Conservation (phyloP, 2,329 filamentous ascomycete species). For the Cladophialophora exuberans region DNA sequence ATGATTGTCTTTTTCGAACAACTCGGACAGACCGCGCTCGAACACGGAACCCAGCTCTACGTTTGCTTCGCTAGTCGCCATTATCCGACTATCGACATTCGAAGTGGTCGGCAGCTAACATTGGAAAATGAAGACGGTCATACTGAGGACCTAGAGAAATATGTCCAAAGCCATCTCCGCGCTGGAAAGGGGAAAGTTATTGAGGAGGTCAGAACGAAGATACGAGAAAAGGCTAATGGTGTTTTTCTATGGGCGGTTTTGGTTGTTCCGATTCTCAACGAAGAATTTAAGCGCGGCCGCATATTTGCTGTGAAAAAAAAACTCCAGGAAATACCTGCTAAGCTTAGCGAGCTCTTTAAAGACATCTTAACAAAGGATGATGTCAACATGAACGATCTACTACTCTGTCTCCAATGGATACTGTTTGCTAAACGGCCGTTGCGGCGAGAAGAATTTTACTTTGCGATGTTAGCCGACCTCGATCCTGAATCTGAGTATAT, state of each 20-base stretch:
- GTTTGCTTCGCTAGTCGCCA: constrained; percentile 50
- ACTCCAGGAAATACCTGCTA: constrained; percentile 45
- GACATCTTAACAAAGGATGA: constrained; percentile 55
- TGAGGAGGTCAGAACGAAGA: constrained; percentile 35
- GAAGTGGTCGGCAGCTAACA: constrained; percentile 35
- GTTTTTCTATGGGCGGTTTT: constrained; percentile 54
- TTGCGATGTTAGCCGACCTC: constrained; percentile 42
- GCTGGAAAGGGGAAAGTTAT: constrained; percentile 29
- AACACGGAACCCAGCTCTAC: constrained; percentile 28
- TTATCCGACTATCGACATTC: constrained; percentile 46
- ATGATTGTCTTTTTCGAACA: constrained; percentile 45
- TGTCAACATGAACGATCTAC: constrained; percentile 45
- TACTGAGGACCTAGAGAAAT: constrained; percentile 39
- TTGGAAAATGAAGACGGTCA: constrained; percentile 43
- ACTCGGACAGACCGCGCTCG: constrained; percentile 32
- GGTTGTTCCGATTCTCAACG: constrained; percentile 51
- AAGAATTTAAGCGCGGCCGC: constrained; percentile 40
- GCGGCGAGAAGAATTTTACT: constrained; percentile 45
- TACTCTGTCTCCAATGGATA: constrained; percentile 37
- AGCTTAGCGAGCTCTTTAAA: constrained; percentile 54
- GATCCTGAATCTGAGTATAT: constrained; percentile 28
- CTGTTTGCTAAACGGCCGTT: constrained; percentile 42
- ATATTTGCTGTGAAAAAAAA: constrained; percentile 37
- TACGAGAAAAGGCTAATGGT: constrained; percentile 45
- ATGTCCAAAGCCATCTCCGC: constrained; percentile 39